These are phyloP conservation scores for Paramecium octaurelia DNA, from an alignment of 73 alveolate species.

Conservation along the genomic window DNA sequence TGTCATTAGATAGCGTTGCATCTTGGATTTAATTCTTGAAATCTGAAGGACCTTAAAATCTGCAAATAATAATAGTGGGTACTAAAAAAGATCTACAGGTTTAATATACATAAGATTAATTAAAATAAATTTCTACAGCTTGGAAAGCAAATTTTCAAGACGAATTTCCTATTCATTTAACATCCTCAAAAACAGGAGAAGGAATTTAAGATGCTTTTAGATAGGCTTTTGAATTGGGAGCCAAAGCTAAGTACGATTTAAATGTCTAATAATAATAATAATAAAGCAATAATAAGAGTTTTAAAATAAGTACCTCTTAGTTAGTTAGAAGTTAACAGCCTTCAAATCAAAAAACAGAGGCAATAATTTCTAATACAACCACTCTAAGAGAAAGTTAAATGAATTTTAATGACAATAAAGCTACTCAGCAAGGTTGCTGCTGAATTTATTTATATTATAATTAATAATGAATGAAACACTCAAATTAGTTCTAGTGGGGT, in stretches of 20 bases:
- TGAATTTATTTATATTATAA: background rate
- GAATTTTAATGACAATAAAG: background rate
- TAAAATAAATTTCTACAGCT: background rate
- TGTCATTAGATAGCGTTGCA: background rate
- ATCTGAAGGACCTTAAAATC: background rate
- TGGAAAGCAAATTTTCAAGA: background rate
- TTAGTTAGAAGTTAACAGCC: background rate
- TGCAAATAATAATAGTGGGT: background rate
- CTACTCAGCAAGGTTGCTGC: background rate
- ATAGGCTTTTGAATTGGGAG: background rate
- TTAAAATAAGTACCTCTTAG: background rate
- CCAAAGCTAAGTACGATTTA: background rate
- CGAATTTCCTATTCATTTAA: background rate
- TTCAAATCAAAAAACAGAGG: background rate
- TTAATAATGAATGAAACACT: constrained; percentile 6
- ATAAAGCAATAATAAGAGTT: background rate
- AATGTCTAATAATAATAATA: background rate
- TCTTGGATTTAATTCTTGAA: background rate
- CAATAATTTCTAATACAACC: background rate
- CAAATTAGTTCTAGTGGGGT: background rate
- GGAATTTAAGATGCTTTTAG: background rate
- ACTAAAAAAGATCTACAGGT: background rate
- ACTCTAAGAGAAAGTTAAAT: background rate
- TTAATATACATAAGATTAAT: background rate
- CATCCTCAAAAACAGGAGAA: background rate